These are phyloP conservation scores for Sugiyamaella valdiviana DNA, from an alignment of 805 yeast species.

Conservation along the genomic window DNA sequence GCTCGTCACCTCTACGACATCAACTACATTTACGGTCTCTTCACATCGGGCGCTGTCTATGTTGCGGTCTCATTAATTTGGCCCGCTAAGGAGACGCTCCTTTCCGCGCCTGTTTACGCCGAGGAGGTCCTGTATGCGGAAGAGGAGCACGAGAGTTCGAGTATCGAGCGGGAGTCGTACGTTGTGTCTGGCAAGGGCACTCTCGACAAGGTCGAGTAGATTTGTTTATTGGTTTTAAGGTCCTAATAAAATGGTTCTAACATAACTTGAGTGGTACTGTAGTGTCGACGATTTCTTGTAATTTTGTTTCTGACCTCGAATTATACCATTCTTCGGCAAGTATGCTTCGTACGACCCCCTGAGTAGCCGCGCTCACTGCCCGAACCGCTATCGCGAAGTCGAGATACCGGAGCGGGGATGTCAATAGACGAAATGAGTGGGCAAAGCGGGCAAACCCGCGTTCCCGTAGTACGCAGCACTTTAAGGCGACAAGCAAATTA, in stretches of 20 bases:
- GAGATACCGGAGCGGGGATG: not conserved
- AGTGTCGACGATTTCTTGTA: too few relatives aligned
- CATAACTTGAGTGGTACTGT: too few relatives aligned
- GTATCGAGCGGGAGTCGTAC: not conserved
- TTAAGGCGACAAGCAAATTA: too few relatives aligned
- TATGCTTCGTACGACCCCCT: too few relatives aligned
- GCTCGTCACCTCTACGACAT: constrained; percentile 24
- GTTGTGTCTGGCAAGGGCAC: not conserved
- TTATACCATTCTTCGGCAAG: too few relatives aligned
- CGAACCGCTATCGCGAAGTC: not conserved
- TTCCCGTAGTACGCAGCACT: too few relatives aligned
- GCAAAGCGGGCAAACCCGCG: too few relatives aligned
- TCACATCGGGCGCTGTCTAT: constrained; percentile 15
- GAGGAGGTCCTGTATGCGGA: constrained; percentile 2
- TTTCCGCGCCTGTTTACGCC: constrained; percentile 3
- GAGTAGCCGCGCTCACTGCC: not conserved
- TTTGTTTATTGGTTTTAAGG: not conserved
- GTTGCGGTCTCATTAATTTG: constrained; percentile 11
- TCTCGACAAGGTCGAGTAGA: not conserved
- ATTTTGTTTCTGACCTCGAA: too few relatives aligned
- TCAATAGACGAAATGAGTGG: too few relatives aligned
- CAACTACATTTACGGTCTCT: constrained; percentile 24
- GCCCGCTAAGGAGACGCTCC: constrained; percentile 12
- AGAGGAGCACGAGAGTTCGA: not conserved
- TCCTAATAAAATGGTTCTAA: not conserved